Percentiles rank a stretch among this genome's conserved stretches.
phyloP scores from a whole-genome alignment of 306 rosid species.

The Comarum palustre region DNA sequence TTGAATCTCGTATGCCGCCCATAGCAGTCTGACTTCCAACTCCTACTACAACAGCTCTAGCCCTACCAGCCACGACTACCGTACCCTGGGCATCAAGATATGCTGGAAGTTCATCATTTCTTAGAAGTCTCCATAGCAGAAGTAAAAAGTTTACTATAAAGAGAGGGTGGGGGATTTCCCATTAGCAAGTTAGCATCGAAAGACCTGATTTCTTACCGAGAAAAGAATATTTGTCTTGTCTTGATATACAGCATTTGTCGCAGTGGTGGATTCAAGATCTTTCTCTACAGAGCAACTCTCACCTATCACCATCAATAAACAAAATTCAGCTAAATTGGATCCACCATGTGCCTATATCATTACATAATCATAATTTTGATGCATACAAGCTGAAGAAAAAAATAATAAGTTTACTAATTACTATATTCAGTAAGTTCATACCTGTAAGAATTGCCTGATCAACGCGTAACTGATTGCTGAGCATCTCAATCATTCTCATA shows the following conservation, averaged over 20 bases:
- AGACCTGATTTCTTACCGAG: slow-evolving; percentile 55
- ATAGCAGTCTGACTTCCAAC: slow-evolving; percentile 94
- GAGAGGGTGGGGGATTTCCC: not conserved
- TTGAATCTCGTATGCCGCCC: slow-evolving; percentile 90
- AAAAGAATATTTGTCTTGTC: slow-evolving; percentile 95
- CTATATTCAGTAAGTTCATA: slow-evolving; percentile 20
- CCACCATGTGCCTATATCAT: not conserved
- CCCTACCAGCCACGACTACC: slow-evolving; percentile 95
- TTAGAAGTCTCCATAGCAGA: not conserved
- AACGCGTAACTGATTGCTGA: slow-evolving; percentile 84
- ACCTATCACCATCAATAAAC: slow-evolving; percentile 48
- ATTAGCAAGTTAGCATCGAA: slow-evolving; percentile 9
- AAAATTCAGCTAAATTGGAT: slow-evolving; percentile 7
- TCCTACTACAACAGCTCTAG: slow-evolving; percentile 88
- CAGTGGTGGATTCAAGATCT: slow-evolving; percentile 65
- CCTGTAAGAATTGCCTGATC: slow-evolving; percentile 99
- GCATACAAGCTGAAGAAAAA: not conserved
- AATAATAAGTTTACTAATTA: not conserved
- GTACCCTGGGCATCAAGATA: slow-evolving; percentile 74
- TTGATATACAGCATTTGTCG: slow-evolving; percentile 89
- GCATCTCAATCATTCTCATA: slow-evolving; percentile 92
- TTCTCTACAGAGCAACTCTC: slow-evolving; percentile 97
- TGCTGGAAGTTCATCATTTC: slow-evolving; percentile 5
- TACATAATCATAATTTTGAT: not conserved
- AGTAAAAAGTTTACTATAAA: not conserved